Conservation (phyloP, 495 filamentous ascomycete species). For the Neurospora discreta region DNA sequence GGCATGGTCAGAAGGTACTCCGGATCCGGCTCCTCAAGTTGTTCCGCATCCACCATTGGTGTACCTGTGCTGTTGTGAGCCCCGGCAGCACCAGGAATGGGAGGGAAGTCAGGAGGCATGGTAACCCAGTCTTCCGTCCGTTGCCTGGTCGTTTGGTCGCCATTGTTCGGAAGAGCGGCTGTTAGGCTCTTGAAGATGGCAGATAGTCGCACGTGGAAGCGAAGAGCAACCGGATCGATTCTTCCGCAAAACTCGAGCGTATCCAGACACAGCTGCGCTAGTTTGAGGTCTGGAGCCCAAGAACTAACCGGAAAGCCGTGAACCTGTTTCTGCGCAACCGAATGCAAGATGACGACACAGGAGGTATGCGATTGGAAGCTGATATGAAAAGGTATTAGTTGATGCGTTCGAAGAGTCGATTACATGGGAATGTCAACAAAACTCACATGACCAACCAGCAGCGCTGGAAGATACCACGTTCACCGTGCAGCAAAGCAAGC, state of each 20-base stretch:
- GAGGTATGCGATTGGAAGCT: constrained; percentile 23
- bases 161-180: background rate
- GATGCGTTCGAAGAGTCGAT: background rate
- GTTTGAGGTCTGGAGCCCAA: constrained; percentile 16
- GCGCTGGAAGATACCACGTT: constrained; percentile 19
- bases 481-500: constrained; percentile 12
- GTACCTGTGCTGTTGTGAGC: background rate
- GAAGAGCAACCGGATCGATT: constrained; percentile 13
- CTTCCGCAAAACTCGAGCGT: constrained; percentile 15
- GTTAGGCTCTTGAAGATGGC: constrained; percentile 10
- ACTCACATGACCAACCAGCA: constrained; percentile 26
- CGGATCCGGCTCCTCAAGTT: background rate
- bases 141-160: background rate
- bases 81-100: background rate
- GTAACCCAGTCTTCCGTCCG: constrained; percentile 14
- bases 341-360: constrained; percentile 19
- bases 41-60: background rate
- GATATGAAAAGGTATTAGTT: background rate
- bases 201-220: constrained; percentile 12
- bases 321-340: constrained; percentile 17
- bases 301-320: constrained; percentile 10
- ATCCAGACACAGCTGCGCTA: constrained; percentile 14
- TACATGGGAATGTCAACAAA: background rate
- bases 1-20: constrained; percentile 13
- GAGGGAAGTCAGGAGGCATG: constrained; percentile 6